phyloP scores from a whole-genome alignment of 2,329 filamentous ascomycete species.

The Fusarium verticillioides region DNA sequence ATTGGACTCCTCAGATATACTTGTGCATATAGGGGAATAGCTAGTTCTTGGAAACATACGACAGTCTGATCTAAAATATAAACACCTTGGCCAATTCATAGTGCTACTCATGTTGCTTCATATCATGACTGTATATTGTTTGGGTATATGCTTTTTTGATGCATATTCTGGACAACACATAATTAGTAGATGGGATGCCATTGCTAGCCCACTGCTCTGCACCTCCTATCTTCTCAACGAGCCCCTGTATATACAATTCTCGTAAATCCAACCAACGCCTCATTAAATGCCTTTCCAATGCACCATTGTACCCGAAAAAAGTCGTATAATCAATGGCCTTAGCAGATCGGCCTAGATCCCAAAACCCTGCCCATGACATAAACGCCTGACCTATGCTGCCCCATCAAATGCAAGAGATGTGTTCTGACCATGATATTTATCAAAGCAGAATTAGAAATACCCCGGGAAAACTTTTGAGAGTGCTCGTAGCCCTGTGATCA shows the following conservation, averaged over 20 bases:
- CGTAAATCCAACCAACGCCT: constrained; percentile 31
- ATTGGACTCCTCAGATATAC: neutral
- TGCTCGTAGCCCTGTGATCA: constrained; percentile 54
- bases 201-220: neutral
- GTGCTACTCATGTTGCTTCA: neutral
- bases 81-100: neutral
- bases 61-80: neutral
- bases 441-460: constrained; percentile 42
- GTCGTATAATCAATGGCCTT: constrained; percentile 21
- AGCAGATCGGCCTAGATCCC: constrained; percentile 29
- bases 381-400: constrained; percentile 48
- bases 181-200: neutral
- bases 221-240: neutral
- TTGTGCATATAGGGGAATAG: neutral
- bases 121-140: constrained; percentile 6
- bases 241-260: constrained; percentile 14
- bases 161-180: neutral
- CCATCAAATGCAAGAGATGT: constrained; percentile 30
- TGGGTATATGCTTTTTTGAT: neutral
- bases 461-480: constrained; percentile 58
- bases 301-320: constrained; percentile 23
- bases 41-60: neutral
- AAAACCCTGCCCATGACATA: constrained; percentile 25
- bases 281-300: constrained; percentile 35
- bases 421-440: constrained; percentile 18